Evolutionary conservation across 2,329 filamentous ascomycete genomes (phyloP).

Genomic region (Truncatella angustata): DNA sequence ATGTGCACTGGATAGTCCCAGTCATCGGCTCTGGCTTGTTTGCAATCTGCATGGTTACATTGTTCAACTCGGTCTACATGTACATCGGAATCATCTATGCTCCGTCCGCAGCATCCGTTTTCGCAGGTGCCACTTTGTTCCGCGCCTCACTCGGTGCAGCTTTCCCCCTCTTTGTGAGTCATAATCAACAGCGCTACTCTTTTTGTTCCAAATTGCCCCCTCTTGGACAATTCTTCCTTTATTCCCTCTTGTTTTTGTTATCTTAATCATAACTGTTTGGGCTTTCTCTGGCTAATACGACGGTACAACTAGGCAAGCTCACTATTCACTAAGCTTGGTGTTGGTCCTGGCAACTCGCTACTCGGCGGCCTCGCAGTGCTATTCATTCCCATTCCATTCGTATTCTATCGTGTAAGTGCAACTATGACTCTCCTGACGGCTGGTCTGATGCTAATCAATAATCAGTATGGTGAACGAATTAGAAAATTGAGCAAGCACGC

Average conservation of each 20-base stretch:
- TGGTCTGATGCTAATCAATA: no score
- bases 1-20: conserved; percentile 20
- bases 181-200: no score
- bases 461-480: no score
- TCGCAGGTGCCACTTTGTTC: conserved; percentile 20
- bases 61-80: conserved; percentile 22
- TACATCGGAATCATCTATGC: conserved; percentile 21
- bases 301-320: background rate
- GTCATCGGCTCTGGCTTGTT: background rate
- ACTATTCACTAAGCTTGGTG: conserved; percentile 18
- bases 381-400: conserved; percentile 21
- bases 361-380: conserved; percentile 18
- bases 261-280: no score
- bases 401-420: conserved; percentile 14
- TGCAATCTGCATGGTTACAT: background rate
- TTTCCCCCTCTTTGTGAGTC: conserved; percentile 23
- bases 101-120: conserved; percentile 16
- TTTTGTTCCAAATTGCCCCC: no score
- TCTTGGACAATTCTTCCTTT: no score
- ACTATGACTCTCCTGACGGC: no score
- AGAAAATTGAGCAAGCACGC: no score
- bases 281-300: no score
- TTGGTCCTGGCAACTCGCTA: conserved; percentile 19
- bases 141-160: conserved; percentile 17
- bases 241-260: no score